A percentile compares a stretch with the other conserved stretches of the same genome.
Evolutionary conservation across 257 asterid species (phyloP).

Genomic region (Solanum tarapatanum): DNA sequence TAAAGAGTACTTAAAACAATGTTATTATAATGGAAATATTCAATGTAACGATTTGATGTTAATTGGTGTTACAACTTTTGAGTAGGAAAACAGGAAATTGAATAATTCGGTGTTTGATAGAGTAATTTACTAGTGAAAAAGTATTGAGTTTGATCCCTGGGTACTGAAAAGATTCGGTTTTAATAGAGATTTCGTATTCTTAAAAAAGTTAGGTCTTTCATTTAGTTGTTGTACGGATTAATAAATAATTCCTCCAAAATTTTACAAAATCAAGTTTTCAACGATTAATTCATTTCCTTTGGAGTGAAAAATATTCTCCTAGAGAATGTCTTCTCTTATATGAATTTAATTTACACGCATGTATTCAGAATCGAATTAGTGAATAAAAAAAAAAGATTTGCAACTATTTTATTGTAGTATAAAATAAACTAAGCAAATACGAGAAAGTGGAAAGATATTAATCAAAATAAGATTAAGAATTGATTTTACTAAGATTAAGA

Average conservation of each 20-base stretch:
- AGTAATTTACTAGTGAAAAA: too few species aligned
- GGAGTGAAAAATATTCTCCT: too few species aligned
- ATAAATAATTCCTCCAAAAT: not conserved
- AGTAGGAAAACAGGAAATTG: not conserved
- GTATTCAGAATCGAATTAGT: too few species aligned
- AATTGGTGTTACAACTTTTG: not conserved
- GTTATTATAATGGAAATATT: not conserved
- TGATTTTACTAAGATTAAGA: not conserved
- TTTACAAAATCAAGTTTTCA: not conserved
- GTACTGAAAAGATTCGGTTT: rapidly evolving
- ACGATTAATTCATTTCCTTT: too few species aligned
- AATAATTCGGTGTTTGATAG: not conserved
- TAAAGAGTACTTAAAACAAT: not conserved
- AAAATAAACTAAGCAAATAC: not conserved
- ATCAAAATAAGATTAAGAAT: not conserved
- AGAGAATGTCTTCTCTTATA: too few species aligned
- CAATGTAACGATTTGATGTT: not conserved
- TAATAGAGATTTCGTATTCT: too few species aligned
- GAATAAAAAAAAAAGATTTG: too few species aligned
- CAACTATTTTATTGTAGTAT: too few species aligned
- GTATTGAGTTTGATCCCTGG: not conserved
- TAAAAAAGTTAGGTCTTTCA: not conserved
- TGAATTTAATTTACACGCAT: too few species aligned
- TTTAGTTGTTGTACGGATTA: not conserved
- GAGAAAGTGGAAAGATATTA: not conserved